phyloP scores from a whole-genome alignment of 192 early-diverging fungal species.

The Haplosporangium gracile region DNA sequence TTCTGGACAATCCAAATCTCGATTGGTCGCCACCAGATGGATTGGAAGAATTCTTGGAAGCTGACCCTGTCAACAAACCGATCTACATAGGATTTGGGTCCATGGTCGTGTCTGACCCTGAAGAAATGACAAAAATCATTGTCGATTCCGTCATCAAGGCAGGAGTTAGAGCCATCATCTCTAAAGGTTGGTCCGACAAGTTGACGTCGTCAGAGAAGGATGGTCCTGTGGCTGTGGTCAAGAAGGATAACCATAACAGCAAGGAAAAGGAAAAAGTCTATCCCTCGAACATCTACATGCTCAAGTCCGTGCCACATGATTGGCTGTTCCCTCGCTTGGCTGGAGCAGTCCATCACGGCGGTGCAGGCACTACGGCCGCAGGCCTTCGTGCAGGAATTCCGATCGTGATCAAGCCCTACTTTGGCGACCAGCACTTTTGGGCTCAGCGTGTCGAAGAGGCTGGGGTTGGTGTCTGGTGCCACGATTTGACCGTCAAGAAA shows the following conservation, averaged over 20 bases:
- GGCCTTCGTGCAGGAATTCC: constrained; percentile 75
- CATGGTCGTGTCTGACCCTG: constrained; percentile 77
- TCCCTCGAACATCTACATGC: constrained; percentile 61
- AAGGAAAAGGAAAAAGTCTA: constrained; percentile 47
- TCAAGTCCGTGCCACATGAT: constrained; percentile 79
- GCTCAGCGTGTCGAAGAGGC: constrained; percentile 69
- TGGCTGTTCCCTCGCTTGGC: constrained; percentile 76
- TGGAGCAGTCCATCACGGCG: constrained; percentile 81
- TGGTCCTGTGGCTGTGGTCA: constrained; percentile 11
- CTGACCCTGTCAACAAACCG: constrained; percentile 43
- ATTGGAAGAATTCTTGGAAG: constrained; percentile 66
- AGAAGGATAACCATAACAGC: constrained; percentile 27
- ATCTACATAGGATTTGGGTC: constrained; percentile 84
- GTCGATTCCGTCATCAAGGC: constrained; percentile 68
- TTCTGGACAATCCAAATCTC: constrained; percentile 72
- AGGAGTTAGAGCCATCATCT: constrained; percentile 73
- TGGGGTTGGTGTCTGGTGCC: constrained; percentile 66
- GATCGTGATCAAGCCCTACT: constrained; percentile 78
- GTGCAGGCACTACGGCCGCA: constrained; percentile 78
- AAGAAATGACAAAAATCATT: constrained; percentile 67
- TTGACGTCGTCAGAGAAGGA: constrained; percentile 31
- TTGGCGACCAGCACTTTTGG: constrained; percentile 77
- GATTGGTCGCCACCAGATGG: constrained; percentile 65
- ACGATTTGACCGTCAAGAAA: constrained; percentile 61
- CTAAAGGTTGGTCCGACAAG: constrained; percentile 78